These are phyloP conservation scores for Afroboletus lepidellus DNA, from an alignment of 1,284 basidiomycete genomes.

Conservation along the genomic window DNA sequence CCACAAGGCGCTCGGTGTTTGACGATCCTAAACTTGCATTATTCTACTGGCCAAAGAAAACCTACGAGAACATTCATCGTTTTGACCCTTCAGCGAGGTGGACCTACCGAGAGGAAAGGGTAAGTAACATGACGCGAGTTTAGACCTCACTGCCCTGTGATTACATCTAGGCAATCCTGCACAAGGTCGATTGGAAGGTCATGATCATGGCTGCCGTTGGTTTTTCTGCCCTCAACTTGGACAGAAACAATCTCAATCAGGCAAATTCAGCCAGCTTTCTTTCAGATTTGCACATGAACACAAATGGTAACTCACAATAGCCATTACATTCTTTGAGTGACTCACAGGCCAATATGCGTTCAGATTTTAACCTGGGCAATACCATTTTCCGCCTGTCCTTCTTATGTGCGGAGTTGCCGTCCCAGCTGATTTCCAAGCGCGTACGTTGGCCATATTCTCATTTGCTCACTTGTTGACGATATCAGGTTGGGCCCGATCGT, in stretches of 20 bases:
- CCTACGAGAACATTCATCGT: conserved; percentile 63
- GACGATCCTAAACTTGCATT: conserved; percentile 52
- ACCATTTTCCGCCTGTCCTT: conserved; percentile 57
- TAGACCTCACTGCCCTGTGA: background rate
- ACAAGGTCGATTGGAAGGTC: too few species aligned
- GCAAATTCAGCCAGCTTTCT: conserved; percentile 71
- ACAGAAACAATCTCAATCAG: conserved; percentile 51
- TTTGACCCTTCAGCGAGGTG: conserved; percentile 68
- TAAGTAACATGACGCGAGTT: conserved; percentile 21
- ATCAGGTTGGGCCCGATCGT: conserved; percentile 59
- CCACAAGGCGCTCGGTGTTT: conserved; percentile 54
- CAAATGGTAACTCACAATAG: conserved; percentile 39
- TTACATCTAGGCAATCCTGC: conserved; percentile 30
- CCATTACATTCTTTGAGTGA: background rate
- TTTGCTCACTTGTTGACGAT: background rate
- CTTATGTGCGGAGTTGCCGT: conserved; percentile 65
- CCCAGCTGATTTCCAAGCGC: conserved; percentile 69
- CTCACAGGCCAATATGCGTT: background rate
- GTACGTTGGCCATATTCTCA: conserved; percentile 29
- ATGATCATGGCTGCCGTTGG: conserved; percentile 46
- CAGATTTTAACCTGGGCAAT: conserved; percentile 68
- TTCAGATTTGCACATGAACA: conserved; percentile 58
- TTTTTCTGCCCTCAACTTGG: conserved; percentile 47
- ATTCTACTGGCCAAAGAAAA: conserved; percentile 52
- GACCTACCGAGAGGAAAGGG: conserved; percentile 67